phyloP scores from a whole-genome alignment of 2,329 filamentous ascomycete species.

The Neurospora sp. region DNA sequence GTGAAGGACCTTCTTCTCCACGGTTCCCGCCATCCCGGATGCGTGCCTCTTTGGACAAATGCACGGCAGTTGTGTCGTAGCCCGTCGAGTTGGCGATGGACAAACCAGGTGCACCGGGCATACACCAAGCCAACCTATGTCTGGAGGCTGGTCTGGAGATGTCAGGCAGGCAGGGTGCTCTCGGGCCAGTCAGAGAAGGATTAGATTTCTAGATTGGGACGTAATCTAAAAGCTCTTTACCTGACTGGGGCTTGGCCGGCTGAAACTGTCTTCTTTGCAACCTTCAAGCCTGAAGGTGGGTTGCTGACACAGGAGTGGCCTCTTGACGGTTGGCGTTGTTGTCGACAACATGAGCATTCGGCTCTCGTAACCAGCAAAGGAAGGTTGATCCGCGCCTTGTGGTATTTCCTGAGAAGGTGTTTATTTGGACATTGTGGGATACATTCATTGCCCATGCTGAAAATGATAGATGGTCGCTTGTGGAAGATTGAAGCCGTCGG shows the following conservation, averaged over 20 bases:
- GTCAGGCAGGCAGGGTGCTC: slow-evolving; percentile 8
- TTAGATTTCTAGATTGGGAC: slow-evolving; percentile 16
- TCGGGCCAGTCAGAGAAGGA: slow-evolving; percentile 8
- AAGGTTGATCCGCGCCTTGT: background rate
- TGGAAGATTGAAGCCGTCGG: background rate
- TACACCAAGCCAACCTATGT: slow-evolving; percentile 9
- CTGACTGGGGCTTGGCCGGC: slow-evolving; percentile 15
- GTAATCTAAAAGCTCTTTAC: slow-evolving; percentile 17
- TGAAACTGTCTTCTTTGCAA: slow-evolving; percentile 2
- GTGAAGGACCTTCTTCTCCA: slow-evolving; percentile 15
- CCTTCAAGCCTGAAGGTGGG: background rate
- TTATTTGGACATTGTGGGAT: background rate
- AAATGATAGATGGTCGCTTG: background rate
- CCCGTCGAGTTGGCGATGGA: slow-evolving; percentile 13
- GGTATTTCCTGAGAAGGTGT: background rate
- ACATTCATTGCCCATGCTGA: background rate
- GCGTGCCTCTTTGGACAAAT: slow-evolving; percentile 5
- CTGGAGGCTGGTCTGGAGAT: slow-evolving; percentile 4
- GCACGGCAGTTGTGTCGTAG: slow-evolving; percentile 19
- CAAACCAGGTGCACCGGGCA: slow-evolving; percentile 13
- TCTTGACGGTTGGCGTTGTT: background rate
- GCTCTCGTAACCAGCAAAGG: background rate
- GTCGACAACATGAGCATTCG: background rate
- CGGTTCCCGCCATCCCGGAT: slow-evolving; percentile 12
- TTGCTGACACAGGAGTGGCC: background rate